Conservation (phyloP, 805 yeast species). For the Nakazawaea holstii region DNA sequence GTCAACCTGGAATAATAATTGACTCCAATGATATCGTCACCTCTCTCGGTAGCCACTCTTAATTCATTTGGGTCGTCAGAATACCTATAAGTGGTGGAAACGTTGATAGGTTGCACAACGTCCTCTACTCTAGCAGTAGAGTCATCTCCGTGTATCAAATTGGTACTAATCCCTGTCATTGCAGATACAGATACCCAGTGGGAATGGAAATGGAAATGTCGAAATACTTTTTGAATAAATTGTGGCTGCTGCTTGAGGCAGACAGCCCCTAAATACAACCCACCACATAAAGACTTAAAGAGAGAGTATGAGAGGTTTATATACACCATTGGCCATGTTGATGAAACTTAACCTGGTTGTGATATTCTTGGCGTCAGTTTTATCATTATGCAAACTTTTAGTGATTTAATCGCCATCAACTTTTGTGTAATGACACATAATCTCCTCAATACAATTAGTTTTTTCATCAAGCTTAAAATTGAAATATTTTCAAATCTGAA, state of each 20-base stretch:
- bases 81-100: conserved; percentile 75
- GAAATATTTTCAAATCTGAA: background rate
- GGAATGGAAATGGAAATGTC: background rate
- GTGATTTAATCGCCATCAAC: too few species aligned
- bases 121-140: conserved; percentile 49
- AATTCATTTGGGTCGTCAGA: conserved; percentile 52
- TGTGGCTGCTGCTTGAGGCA: background rate
- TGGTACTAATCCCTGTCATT: conserved; percentile 48
- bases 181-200: too few species aligned
- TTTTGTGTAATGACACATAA: too few species aligned
- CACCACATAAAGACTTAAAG: background rate
- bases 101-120: conserved; percentile 76
- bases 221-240: background rate
- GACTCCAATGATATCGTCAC: conserved; percentile 3
- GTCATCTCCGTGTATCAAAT: conserved; percentile 64
- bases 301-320: too few species aligned
- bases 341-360: too few species aligned
- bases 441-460: too few species aligned
- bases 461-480: too few species aligned
- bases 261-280: background rate
- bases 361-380: too few species aligned
- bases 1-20: conserved; percentile 65
- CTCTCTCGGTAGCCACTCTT: conserved; percentile 34
- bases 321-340: too few species aligned
- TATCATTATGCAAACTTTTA: too few species aligned